Conservation (phyloP, 495 filamentous ascomycete species). For the Astrothelium subdiscretum region DNA sequence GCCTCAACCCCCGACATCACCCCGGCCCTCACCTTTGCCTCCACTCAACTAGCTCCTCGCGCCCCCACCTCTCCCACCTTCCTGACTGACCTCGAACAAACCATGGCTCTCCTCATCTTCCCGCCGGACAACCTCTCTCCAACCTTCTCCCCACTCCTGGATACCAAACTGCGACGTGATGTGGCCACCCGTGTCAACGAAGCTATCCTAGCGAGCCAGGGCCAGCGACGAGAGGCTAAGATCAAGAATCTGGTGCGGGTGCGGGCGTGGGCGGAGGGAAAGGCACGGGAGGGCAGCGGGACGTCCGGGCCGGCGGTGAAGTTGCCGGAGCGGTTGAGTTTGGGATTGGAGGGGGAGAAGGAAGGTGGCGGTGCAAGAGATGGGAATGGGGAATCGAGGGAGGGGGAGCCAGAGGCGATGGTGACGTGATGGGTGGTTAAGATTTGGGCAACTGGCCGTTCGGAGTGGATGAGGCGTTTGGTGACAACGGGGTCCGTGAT, state of each 20-base stretch:
- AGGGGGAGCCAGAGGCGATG: background rate
- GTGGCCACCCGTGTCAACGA: conserved; percentile 79
- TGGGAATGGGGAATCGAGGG: background rate
- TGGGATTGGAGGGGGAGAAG: background rate
- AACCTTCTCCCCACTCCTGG: conserved; percentile 60
- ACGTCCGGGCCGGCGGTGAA: background rate
- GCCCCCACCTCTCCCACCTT: conserved; percentile 74
- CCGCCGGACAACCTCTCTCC: conserved; percentile 64
- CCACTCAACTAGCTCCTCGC: conserved; percentile 70
- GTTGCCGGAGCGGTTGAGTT: background rate
- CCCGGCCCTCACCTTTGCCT: conserved; percentile 78
- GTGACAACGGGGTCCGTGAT: background rate
- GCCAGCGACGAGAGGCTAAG: conserved; percentile 63
- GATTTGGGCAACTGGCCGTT: background rate
- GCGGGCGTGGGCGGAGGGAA: conserved; percentile 74
- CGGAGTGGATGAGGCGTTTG: background rate
- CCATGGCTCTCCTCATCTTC: conserved; percentile 86
- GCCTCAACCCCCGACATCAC: conserved; percentile 48
- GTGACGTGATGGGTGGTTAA: background rate
- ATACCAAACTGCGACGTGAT: conserved; percentile 67
- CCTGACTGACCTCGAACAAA: conserved; percentile 77
- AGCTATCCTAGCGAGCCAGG: conserved; percentile 64
- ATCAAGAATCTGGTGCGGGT: conserved; percentile 68
- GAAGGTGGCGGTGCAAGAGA: background rate
- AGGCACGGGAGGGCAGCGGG: conserved; percentile 43